Evolutionary conservation across 768 basidiomycete species (phyloP), one percentile per base, ranked within the genome.

Genomic region (Cyclocybe aegerita): DNA sequence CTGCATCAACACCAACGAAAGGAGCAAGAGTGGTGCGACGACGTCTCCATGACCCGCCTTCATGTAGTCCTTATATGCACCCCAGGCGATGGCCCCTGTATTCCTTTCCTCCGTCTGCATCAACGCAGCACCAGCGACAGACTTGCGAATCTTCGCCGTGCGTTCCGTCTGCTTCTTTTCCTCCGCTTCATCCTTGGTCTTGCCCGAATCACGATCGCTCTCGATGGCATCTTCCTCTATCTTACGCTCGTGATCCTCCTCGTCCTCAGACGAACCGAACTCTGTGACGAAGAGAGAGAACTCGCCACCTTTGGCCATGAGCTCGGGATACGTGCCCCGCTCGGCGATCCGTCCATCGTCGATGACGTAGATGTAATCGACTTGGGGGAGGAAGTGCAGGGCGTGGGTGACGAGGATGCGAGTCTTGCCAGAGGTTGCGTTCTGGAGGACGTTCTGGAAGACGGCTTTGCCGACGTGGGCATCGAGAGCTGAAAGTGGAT

Each of bases 351-450:
- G 75, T 5, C 94, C 93, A 36, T 93, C 83, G 9, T 78, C 77
- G 44, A 98, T 70, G 32, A 85, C 84, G 61, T 85, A 85, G 62
- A 98, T 87, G 62, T 90, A 89, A 66, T 96, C 93, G 23, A 91
- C 90, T 49, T 88, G 76, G 1, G 90, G 88, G 17, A 98, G 78
- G 73, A 95, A 90, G 67, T 96, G 93, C 7, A 96, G 75, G 1
- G 90, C 92, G 61, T 96, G 93, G 0, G 94, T 98, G 40, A 96
- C 93, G 45, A 98, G 82, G 40, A 98, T 75, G 29, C 91, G 80
- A 7, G 94, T 96, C 65, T 91, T 92, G 39, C 76, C 80, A 4
- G 72, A 62, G 10, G 81, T 71, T 11, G 76, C 78, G 48, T 82
- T 80, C 49, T 83, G 75, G 42, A 96, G 78, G 9, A 93, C 88